Percentiles rank a stretch among this genome's conserved stretches.
Evolutionary conservation across 2,329 filamentous ascomycete species (phyloP).

Genomic region (Madurella fahalii): DNA sequence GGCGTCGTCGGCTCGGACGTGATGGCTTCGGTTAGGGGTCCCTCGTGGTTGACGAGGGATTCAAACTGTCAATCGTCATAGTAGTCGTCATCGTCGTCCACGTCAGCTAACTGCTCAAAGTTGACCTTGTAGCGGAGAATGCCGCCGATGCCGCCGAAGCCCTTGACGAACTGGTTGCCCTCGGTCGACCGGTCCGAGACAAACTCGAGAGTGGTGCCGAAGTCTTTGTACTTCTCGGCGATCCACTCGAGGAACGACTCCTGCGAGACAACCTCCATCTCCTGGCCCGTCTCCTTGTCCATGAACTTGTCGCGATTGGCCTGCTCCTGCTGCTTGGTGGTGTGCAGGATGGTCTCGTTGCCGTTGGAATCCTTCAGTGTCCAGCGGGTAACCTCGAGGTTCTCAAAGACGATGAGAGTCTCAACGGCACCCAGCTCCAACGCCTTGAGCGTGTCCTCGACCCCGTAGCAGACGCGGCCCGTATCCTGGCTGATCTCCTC

Average conservation of each 20-base stretch:
- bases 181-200: slow-evolving; percentile 96
- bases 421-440: slow-evolving; percentile 93
- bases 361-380: slow-evolving; percentile 75
- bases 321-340: slow-evolving; percentile 78
- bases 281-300: slow-evolving; percentile 92
- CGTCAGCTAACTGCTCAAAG: slow-evolving; percentile 96
- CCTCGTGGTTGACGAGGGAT: slow-evolving; percentile 85
- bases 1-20: slow-evolving; percentile 30
- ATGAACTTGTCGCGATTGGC: slow-evolving; percentile 77
- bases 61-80: slow-evolving; percentile 89
- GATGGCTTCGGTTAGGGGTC: slow-evolving; percentile 61
- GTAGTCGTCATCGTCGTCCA: slow-evolving; percentile 87
- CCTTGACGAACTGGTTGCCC: slow-evolving; percentile 99
- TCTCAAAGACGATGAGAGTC: slow-evolving; percentile 94
- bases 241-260: slow-evolving; percentile 99
- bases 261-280: slow-evolving; percentile 91
- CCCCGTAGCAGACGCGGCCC: slow-evolving; percentile 94
- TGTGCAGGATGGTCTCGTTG: slow-evolving; percentile 72
- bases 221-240: slow-evolving; percentile 96
- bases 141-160: slow-evolving; percentile 96
- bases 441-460: slow-evolving; percentile 96
- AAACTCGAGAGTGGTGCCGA: slow-evolving; percentile 92
- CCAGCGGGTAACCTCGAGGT: slow-evolving; percentile 92
- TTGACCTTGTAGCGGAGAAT: slow-evolving; percentile 99
- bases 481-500: slow-evolving; percentile 98